phyloP scores from a whole-genome alignment of 495 filamentous ascomycete genomes.

The Diplogelasinospora grovesii region DNA sequence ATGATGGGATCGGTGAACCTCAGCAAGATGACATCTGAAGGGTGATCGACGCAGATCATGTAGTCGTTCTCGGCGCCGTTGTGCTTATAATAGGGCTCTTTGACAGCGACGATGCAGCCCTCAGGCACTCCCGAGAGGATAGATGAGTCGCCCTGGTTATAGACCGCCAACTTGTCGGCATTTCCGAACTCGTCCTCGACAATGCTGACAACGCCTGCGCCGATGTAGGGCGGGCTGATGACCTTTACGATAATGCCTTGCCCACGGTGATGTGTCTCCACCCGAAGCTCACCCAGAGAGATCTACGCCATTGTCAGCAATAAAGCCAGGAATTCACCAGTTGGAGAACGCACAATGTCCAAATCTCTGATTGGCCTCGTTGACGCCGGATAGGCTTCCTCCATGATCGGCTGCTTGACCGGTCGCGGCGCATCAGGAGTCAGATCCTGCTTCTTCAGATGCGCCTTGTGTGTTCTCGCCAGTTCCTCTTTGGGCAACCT shows the following conservation, averaged over 20 bases:
- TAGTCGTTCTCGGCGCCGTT: slow-evolving; percentile 33
- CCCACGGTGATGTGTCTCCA: slow-evolving; percentile 48
- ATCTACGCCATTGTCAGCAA: slow-evolving; percentile 13
- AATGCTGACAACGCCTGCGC: slow-evolving; percentile 38
- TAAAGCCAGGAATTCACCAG: not conserved
- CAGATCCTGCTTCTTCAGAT: slow-evolving; percentile 25
- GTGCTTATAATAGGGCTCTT: slow-evolving; percentile 48
- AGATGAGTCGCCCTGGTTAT: slow-evolving; percentile 34
- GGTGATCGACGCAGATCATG: slow-evolving; percentile 49
- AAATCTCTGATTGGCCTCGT: slow-evolving; percentile 27
- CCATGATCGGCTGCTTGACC: slow-evolving; percentile 28
- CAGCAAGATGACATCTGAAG: slow-evolving; percentile 36
- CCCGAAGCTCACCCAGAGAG: slow-evolving; percentile 27
- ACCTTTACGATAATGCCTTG: slow-evolving; percentile 37
- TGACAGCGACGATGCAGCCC: slow-evolving; percentile 37
- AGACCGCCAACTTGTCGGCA: slow-evolving; percentile 41
- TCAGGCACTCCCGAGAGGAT: slow-evolving; percentile 29
- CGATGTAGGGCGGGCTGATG: slow-evolving; percentile 32
- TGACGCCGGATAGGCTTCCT: slow-evolving; percentile 26
- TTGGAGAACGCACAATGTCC: slow-evolving; percentile 18
- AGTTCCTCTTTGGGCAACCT: slow-evolving; percentile 24
- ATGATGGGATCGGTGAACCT: slow-evolving; percentile 17
- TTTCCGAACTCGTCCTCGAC: slow-evolving; percentile 45
- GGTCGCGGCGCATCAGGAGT: slow-evolving; percentile 20
- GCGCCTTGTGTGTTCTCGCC: slow-evolving; percentile 22